A percentile compares a stretch with the other conserved stretches of the same genome.
Conservation (phyloP, 2,329 filamentous ascomycete species). For the Aspergillus novofumigatus region DNA sequence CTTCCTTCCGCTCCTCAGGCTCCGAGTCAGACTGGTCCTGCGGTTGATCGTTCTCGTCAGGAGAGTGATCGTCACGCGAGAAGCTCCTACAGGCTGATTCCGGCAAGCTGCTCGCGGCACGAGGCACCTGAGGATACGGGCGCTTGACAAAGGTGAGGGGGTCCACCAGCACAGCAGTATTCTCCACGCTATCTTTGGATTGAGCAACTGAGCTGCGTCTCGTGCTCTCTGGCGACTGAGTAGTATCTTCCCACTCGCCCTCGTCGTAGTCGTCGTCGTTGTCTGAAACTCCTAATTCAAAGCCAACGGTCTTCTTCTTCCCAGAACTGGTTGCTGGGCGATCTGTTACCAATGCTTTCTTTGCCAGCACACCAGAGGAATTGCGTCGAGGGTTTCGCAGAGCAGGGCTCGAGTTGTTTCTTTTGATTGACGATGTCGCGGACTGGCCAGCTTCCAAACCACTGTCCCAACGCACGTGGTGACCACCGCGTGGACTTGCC, state of each 20-base stretch:
- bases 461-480: conserved; percentile 41
- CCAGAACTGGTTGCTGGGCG: conserved; percentile 32
- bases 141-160: conserved; percentile 40
- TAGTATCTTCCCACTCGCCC: conserved; percentile 47
- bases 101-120: conserved; percentile 38
- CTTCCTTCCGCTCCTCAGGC: conserved; percentile 18
- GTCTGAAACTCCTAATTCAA: conserved; percentile 42
- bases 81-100: conserved; percentile 34
- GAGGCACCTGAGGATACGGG: conserved; percentile 35
- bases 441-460: conserved; percentile 33
- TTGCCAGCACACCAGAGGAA: conserved; percentile 32
- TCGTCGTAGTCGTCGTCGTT: conserved; percentile 46
- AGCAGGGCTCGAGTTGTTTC: conserved; percentile 43
- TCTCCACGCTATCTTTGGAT: conserved; percentile 32
- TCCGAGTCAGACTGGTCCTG: conserved; percentile 7
- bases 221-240: conserved; percentile 46
- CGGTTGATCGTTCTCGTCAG: conserved; percentile 16
- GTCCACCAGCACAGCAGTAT: conserved; percentile 33
- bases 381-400: conserved; percentile 32
- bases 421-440: conserved; percentile 38
- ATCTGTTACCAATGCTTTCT: conserved; percentile 36
- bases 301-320: conserved; percentile 45
- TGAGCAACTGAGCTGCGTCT: conserved; percentile 42
- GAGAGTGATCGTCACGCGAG: conserved; percentile 19
- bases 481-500: conserved; percentile 36